Conservation (phyloP, 2,329 filamentous ascomycete species). For the Diaporthe australafricana region DNA sequence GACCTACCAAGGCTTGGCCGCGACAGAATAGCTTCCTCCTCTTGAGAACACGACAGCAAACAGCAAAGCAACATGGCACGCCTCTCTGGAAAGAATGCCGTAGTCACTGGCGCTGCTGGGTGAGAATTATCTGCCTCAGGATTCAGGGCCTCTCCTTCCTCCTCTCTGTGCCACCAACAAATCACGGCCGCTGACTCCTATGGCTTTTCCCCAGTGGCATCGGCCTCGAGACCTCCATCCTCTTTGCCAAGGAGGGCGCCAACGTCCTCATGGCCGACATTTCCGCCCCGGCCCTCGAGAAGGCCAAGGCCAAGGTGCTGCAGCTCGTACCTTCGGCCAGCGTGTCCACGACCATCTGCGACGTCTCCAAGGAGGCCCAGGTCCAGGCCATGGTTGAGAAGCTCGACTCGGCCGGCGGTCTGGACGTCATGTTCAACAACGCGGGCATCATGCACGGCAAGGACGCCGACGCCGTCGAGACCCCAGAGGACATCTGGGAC, state of each 20-base stretch:
- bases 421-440: constrained; percentile 97
- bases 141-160: background rate
- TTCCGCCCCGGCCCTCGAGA: constrained; percentile 80
- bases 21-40: background rate
- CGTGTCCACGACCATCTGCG: constrained; percentile 55
- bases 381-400: constrained; percentile 80
- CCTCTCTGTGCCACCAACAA: background rate
- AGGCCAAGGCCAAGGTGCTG: constrained; percentile 79
- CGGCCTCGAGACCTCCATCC: constrained; percentile 89
- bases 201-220: constrained; percentile 75
- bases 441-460: constrained; percentile 95
- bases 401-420: constrained; percentile 85
- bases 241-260: constrained; percentile 90
- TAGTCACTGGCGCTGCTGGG: constrained; percentile 89
- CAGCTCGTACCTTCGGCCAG: constrained; percentile 73
- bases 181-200: background rate
- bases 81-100: constrained; percentile 69
- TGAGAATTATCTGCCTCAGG: constrained; percentile 56
- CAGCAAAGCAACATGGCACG: constrained; percentile 52
- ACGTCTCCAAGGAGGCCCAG: constrained; percentile 87
- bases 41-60: background rate
- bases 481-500: constrained; percentile 93
- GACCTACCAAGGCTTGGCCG: too few species aligned
- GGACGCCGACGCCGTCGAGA: constrained; percentile 83
- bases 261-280: constrained; percentile 89